phyloP scores from a whole-genome alignment of 83 land plant genomes.

The Larix sibirica region DNA sequence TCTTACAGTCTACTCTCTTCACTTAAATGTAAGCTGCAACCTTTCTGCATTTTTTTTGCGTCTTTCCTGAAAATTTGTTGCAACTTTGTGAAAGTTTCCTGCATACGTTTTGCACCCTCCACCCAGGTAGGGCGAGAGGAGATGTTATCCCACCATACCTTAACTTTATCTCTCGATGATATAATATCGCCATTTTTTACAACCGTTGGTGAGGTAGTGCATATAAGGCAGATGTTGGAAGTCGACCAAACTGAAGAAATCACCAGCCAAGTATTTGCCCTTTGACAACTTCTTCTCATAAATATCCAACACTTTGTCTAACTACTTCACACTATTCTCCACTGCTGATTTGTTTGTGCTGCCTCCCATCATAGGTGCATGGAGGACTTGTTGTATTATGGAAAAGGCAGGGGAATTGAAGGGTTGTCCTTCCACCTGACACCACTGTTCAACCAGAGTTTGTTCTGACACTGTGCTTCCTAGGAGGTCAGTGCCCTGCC shows the following conservation, averaged over 20 bases:
- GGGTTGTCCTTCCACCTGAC: conserved; percentile 64
- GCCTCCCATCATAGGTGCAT: conserved; percentile 32
- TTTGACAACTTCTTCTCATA: too few species aligned
- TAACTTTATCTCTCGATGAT: conserved; percentile 19
- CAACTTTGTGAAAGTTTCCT: too few species aligned
- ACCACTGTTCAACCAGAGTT: conserved; percentile 52
- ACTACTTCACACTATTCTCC: conserved; percentile 30
- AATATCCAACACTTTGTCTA: too few species aligned
- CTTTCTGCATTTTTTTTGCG: conserved; percentile 19
- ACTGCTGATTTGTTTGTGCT: conserved; percentile 34
- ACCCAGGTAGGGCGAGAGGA: conserved; percentile 32
- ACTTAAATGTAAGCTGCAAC: too few species aligned
- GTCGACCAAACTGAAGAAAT: conserved; percentile 53
- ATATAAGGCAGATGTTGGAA: conserved; percentile 34
- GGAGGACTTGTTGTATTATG: conserved; percentile 21
- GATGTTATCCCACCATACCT: conserved; percentile 28
- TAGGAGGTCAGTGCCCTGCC: conserved; percentile 33
- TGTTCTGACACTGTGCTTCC: conserved; percentile 12
- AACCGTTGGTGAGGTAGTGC: conserved; percentile 27
- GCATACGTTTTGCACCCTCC: too few species aligned
- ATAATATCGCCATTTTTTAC: conserved; percentile 17
- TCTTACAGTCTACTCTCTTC: too few species aligned
- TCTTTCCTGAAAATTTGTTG: too few species aligned
- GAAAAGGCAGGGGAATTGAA: conserved; percentile 53
- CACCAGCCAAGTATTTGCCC: too few species aligned